Evolutionary conservation across 805 yeast species (phyloP).

Genomic region (Teunomyces funiuensis): DNA sequence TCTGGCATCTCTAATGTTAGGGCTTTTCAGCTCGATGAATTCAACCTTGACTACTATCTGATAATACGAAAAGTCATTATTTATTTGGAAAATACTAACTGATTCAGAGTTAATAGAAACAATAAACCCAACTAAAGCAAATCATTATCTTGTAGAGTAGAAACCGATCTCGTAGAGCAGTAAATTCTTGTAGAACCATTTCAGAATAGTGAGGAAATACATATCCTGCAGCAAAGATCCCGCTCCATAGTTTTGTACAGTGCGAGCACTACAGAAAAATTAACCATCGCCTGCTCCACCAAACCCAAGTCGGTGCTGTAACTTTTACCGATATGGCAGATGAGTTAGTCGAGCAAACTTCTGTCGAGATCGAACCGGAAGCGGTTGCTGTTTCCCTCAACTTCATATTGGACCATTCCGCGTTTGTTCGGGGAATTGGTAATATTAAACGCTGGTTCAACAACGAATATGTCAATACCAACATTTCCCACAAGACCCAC

Average conservation of each 20-base stretch:
- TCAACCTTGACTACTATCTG: conserved; percentile 73
- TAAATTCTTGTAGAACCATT: too few relatives aligned
- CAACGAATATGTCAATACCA: conserved; percentile 30
- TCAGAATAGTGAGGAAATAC: too few relatives aligned
- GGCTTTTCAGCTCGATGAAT: conserved; percentile 75
- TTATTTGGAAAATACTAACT: conserved; percentile 1
- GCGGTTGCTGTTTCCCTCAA: conserved; percentile 14
- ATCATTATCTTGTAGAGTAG: neutral
- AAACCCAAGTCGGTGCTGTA: neutral
- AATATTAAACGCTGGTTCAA: conserved; percentile 64
- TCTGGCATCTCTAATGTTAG: conserved; percentile 96
- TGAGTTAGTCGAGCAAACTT: conserved; percentile 3
- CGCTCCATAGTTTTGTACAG: too few relatives aligned
- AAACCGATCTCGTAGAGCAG: too few relatives aligned
- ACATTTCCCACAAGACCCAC: conserved; percentile 14
- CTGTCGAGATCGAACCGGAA: neutral
- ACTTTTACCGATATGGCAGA: conserved; percentile 1
- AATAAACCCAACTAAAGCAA: neutral
- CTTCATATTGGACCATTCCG: conserved; percentile 65
- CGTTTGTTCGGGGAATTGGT: conserved; percentile 67
- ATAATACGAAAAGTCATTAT: conserved; percentile 20
- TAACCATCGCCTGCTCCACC: conserved; percentile 1
- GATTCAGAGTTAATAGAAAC: conserved; percentile 2
- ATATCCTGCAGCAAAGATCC: too few relatives aligned
- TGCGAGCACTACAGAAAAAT: neutral